Conservation (phyloP, 2,329 filamentous ascomycete species). For the Metarhizium rileyi region DNA sequence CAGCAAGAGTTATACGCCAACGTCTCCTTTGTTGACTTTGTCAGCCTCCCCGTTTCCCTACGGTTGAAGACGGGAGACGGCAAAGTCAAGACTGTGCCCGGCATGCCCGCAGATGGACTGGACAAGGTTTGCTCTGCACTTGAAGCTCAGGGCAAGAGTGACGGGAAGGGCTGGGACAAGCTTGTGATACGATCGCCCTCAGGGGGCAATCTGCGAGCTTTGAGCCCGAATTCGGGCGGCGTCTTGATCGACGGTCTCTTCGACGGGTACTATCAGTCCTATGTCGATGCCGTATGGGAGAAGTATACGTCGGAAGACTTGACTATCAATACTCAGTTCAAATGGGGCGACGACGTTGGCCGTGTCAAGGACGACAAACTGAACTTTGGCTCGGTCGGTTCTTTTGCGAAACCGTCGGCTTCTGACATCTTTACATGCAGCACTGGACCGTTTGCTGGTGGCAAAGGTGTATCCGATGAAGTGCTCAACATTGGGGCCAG, state of each 20-base stretch:
- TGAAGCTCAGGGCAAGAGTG: constrained; percentile 32
- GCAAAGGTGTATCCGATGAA: constrained; percentile 30
- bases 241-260: constrained; percentile 36
- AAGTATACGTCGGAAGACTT: constrained; percentile 36
- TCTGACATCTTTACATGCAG: constrained; percentile 43
- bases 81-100: constrained; percentile 34
- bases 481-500: constrained; percentile 59
- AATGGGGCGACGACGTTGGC: constrained; percentile 39
- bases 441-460: constrained; percentile 45
- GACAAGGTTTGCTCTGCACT: constrained; percentile 34
- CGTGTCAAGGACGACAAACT: constrained; percentile 28
- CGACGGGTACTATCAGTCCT: constrained; percentile 37
- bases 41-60: constrained; percentile 53
- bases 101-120: constrained; percentile 37
- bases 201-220: constrained; percentile 33
- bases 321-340: constrained; percentile 43
- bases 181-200: constrained; percentile 36
- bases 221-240: constrained; percentile 43
- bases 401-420: constrained; percentile 38
- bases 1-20: constrained; percentile 52
- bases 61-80: constrained; percentile 38
- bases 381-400: constrained; percentile 31
- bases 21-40: constrained; percentile 69
- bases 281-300: constrained; percentile 43
- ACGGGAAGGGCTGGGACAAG: constrained; percentile 41